Evolutionary conservation across 331 rosid genomes (phyloP).

Genomic region (Rhamnella rubrinervis): DNA sequence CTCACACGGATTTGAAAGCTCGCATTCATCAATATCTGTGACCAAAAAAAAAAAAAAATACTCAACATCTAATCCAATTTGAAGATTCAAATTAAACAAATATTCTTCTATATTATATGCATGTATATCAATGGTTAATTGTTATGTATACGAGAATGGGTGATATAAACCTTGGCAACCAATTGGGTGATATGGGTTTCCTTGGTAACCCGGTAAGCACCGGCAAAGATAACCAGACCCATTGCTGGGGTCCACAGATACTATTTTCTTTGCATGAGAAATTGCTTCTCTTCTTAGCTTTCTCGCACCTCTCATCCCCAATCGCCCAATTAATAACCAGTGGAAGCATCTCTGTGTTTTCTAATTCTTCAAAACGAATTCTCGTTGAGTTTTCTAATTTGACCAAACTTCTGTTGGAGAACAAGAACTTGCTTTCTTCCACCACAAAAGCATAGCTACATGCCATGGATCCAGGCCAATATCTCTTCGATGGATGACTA

Average conservation of each 20-base stretch:
- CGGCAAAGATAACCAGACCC: neutral
- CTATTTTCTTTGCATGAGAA: neutral
- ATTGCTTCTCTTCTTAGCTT: neutral
- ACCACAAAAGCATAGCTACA: constrained; percentile 13
- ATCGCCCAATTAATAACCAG: constrained; percentile 7
- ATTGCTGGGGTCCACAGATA: neutral
- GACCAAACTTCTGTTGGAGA: neutral
- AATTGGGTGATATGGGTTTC: neutral
- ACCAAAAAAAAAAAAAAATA: no score
- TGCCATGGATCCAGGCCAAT: neutral
- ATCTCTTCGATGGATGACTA: neutral
- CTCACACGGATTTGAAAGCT: neutral
- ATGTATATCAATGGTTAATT: no score
- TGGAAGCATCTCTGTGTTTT: neutral
- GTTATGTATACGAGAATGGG: no score
- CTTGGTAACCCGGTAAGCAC: neutral
- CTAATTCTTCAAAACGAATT: neutral
- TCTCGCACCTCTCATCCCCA: neutral
- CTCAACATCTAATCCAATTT: no score
- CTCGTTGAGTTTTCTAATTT: neutral
- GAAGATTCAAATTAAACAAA: no score
- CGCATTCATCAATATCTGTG: constrained; percentile 23
- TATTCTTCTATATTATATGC: no score
- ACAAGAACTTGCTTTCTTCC: neutral
- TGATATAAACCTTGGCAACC: constrained; percentile 2